These are phyloP conservation scores for Ustilago loliicola DNA, from an alignment of 1,284 basidiomycete species.

Conservation along the genomic window DNA sequence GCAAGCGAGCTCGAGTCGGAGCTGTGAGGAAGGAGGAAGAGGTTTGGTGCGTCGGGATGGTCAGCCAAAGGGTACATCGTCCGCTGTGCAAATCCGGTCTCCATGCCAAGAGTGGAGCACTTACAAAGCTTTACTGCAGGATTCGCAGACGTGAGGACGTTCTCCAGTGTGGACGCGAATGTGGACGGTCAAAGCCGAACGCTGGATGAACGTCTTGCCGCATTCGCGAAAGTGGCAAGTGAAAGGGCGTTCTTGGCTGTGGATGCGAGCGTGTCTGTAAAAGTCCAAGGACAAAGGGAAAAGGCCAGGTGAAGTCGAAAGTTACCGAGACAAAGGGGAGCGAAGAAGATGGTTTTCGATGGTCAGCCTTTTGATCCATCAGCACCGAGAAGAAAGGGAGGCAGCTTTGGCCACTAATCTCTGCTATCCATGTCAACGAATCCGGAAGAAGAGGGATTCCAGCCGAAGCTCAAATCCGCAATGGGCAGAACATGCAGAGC, in stretches of 20 bases:
- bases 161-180: constrained; percentile 82
- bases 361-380: background rate
- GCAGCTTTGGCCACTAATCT: no score
- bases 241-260: constrained; percentile 66
- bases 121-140: constrained; percentile 72
- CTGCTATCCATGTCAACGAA: no score
- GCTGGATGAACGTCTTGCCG: constrained; percentile 69
- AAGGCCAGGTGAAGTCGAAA: background rate
- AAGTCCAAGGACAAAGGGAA: background rate
- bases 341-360: background rate
- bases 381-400: background rate
- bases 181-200: constrained; percentile 82
- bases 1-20: constrained; percentile 75
- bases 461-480: no score
- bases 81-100: background rate
- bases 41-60: background rate
- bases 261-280: constrained; percentile 63
- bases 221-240: constrained; percentile 59
- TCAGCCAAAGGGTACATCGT: background rate
- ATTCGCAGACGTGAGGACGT: constrained; percentile 83
- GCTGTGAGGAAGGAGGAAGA: constrained; percentile 16
- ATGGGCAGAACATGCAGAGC: no score
- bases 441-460: no score
- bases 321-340: background rate
- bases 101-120: constrained; percentile 5